Conservation (phyloP, 2,329 filamentous ascomycete genomes). For the Colletotrichum cereale region DNA sequence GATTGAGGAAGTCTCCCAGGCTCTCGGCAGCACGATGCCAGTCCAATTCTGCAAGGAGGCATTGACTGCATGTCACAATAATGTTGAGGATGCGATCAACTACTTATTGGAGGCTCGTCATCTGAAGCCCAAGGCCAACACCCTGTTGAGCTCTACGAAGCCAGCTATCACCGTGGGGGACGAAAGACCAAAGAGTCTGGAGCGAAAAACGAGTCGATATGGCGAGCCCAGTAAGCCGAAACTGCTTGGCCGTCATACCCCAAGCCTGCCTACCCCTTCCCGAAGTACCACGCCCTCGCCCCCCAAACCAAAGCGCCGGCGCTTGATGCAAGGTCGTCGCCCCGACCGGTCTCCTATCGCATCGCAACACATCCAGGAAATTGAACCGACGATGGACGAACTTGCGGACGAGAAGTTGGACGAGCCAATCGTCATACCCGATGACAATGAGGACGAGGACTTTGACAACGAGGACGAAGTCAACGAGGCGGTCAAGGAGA, state of each 20-base stretch:
- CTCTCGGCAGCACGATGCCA: slow-evolving; percentile 49
- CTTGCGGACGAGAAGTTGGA: slow-evolving; percentile 49
- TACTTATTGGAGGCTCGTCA: slow-evolving; percentile 45
- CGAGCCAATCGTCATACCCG: slow-evolving; percentile 45
- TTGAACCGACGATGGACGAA: slow-evolving; percentile 40
- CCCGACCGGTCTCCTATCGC: slow-evolving; percentile 39
- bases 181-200: slow-evolving; percentile 15
- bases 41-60: slow-evolving; percentile 50
- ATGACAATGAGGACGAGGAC: slow-evolving; percentile 58
- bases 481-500: slow-evolving; percentile 41
- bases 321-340: slow-evolving; percentile 54
- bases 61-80: slow-evolving; percentile 48
- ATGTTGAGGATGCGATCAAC: slow-evolving; percentile 52
- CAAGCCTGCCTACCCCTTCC: slow-evolving; percentile 37
- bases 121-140: slow-evolving; percentile 40
- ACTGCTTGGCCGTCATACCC: slow-evolving; percentile 41
- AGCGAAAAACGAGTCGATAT: slow-evolving; percentile 34
- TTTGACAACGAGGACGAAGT: slow-evolving; percentile 48
- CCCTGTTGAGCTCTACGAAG: slow-evolving; percentile 40
- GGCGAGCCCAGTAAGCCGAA: slow-evolving; percentile 29
- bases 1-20: slow-evolving; percentile 53
- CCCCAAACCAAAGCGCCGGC: slow-evolving; percentile 46
- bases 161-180: slow-evolving; percentile 40
- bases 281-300: slow-evolving; percentile 46
- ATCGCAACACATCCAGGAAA: slow-evolving; percentile 45